Base-by-base conservation (phyloP, 768 basidiomycete genomes). In the Phylloporus arenicola region DNA sequence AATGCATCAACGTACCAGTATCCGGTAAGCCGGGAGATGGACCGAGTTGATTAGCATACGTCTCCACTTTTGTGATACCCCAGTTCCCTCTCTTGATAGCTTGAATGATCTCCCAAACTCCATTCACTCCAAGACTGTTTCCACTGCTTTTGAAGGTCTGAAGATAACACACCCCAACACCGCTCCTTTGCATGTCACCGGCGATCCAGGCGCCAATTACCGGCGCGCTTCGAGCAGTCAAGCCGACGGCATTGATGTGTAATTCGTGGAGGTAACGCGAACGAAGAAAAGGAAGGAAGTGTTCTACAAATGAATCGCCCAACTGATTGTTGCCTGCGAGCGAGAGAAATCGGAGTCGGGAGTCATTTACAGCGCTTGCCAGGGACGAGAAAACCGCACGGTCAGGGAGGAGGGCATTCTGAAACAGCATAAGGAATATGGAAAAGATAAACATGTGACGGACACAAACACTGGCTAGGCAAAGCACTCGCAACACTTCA, bases 401-500 rank as follows among this genome's bases (percentile, higher is more conserved):
- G 44, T 78, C 69, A 6, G 68, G 67, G 6, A 64, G 63, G 52
- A 80, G 72, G 3, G 33, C 43, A 51, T 80, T 79, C 75, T 71
- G 54, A 58, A 56, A 69, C 60, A 65, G 48, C 22, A 17, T 54
- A 19, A 47, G 43, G 22, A 19, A 19, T 20, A 31, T 11, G 31
- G 22, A 40, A 13, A 24, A 42, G 17, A 37, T 39, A 19, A 13
- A 19, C 2, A 47, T 34, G 24, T 6, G 17, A 45, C 25, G 30
- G 43, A 16, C 17, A 69, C 80, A 58, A 55, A 85, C 84, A 59
- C 78, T 75, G 57, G 79, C 76, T 10, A 86, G 62, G 58, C 76
- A 76, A 27, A 86, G 56, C 43, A 64, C 67, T 51, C 63, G 72
- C 46, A 86, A 59, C 10, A 60, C 57, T 4, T 59, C 58, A 55